These are phyloP conservation scores for Globisporangium nodosum DNA, from an alignment of 352 stramenopile species.

Conservation along the genomic window DNA sequence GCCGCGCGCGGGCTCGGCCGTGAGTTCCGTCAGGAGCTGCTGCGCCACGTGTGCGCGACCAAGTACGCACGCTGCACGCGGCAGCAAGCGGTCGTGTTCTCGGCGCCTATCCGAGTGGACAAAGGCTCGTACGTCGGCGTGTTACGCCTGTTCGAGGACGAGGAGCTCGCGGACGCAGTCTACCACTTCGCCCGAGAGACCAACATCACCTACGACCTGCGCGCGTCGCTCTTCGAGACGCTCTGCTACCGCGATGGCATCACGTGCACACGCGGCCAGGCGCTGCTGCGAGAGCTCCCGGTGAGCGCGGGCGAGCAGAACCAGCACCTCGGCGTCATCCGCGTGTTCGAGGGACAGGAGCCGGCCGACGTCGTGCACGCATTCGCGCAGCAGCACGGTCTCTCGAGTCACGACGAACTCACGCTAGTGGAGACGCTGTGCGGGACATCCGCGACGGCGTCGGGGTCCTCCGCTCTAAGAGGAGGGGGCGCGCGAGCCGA, in stretches of 20 bases:
- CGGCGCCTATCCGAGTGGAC: slow-evolving; percentile 44
- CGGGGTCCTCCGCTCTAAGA: not conserved
- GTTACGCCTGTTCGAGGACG: slow-evolving; percentile 45
- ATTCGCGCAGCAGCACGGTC: slow-evolving; percentile 48
- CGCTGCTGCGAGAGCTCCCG: slow-evolving; percentile 40
- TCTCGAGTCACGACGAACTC: slow-evolving; percentile 29
- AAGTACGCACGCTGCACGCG: slow-evolving; percentile 53
- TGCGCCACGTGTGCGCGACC: slow-evolving; percentile 42
- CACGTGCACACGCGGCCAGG: slow-evolving; percentile 53
- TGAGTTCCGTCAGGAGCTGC: slow-evolving; percentile 33
- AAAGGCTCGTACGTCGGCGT: slow-evolving; percentile 32
- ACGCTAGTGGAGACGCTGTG: slow-evolving; percentile 55
- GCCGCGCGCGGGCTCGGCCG: slow-evolving; percentile 28
- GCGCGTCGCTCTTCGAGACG: slow-evolving; percentile 41
- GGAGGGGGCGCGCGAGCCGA: slow-evolving; percentile 4
- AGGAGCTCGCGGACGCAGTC: slow-evolving; percentile 67
- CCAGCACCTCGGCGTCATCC: slow-evolving; percentile 33
- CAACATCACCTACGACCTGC: slow-evolving; percentile 43
- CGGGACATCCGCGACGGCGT: slow-evolving; percentile 8
- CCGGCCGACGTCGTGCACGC: slow-evolving; percentile 63
- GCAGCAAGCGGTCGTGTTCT: slow-evolving; percentile 37
- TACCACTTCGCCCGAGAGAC: slow-evolving; percentile 44
- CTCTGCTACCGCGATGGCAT: slow-evolving; percentile 52
- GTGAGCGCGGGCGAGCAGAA: slow-evolving; percentile 24
- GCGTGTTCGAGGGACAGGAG: slow-evolving; percentile 68